Percentiles rank a stretch among this genome's conserved stretches.
These are phyloP conservation scores for Byssoonygena ceratinophila DNA, from an alignment of 2,329 filamentous ascomycete species.

Conservation along the genomic window DNA sequence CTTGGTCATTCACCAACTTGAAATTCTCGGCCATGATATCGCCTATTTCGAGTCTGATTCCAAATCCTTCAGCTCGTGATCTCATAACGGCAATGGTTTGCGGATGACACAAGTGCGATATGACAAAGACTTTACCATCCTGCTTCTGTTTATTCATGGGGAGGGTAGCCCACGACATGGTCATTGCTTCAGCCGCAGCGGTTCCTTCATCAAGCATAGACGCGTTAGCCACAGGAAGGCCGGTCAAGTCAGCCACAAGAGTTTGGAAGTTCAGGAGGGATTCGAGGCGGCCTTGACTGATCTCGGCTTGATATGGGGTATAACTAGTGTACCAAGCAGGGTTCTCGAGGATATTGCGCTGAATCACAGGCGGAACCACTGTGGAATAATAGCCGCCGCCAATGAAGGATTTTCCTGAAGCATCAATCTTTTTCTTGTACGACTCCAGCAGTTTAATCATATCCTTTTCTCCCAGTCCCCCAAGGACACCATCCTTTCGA, in stretches of 20 bases:
- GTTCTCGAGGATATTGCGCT: constrained; percentile 83
- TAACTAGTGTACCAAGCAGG: constrained; percentile 98
- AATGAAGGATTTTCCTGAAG: constrained; percentile 57
- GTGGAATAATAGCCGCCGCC: constrained; percentile 82
- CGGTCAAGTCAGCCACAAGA: constrained; percentile 77
- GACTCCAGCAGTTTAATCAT: constrained; percentile 33
- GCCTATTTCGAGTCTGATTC: constrained; percentile 62
- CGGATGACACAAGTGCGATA: constrained; percentile 71
- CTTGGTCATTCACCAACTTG: constrained; percentile 59
- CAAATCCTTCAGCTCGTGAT: constrained; percentile 83
- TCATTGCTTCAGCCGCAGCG: constrained; percentile 92
- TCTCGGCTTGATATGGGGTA: constrained; percentile 93
- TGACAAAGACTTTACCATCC: constrained; percentile 67
- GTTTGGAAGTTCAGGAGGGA: constrained; percentile 94
- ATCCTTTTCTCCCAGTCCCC: constrained; percentile 39
- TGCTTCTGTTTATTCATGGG: constrained; percentile 61
- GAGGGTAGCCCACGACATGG: constrained; percentile 69
- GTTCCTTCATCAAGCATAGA: constrained; percentile 85
- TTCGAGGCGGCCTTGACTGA: constrained; percentile 87
- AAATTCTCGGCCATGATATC: constrained; percentile 59
- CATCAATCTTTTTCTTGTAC: constrained; percentile 48
- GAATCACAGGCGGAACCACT: constrained; percentile 78
- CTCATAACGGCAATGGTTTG: constrained; percentile 76
- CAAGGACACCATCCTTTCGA: constrained; percentile 30
- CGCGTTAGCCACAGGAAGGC: constrained; percentile 77